These are phyloP conservation scores for Drechslerella dactyloides DNA, from an alignment of 2,329 filamentous ascomycete genomes.

Conservation along the genomic window DNA sequence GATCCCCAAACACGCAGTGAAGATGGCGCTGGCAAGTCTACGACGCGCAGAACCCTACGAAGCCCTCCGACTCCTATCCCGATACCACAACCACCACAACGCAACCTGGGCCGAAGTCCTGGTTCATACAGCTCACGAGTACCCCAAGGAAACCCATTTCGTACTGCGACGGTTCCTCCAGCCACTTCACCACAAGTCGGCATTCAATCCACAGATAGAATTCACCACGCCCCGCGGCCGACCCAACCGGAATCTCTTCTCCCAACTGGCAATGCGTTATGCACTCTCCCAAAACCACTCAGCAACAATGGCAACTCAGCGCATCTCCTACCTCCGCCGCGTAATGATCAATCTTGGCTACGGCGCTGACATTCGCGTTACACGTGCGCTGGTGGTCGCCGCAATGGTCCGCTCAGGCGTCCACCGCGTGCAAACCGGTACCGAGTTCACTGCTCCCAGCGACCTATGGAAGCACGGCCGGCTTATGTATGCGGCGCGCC, in stretches of 20 bases:
- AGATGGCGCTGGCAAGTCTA: conserved; percentile 7
- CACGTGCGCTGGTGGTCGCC: conserved; percentile 18
- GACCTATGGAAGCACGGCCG: conserved; percentile 31
- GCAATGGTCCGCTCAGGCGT: conserved; percentile 26
- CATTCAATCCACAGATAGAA: conserved; percentile 11
- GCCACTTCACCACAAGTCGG: neutral
- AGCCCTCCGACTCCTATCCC: conserved; percentile 24
- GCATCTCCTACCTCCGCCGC: conserved; percentile 15
- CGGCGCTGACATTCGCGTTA: conserved; percentile 18
- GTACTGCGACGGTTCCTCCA: conserved; percentile 12
- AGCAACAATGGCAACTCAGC: conserved; percentile 18
- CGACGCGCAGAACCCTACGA: conserved; percentile 11
- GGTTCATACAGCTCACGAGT: conserved; percentile 9
- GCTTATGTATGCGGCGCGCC: conserved; percentile 12
- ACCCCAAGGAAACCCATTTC: conserved; percentile 22
- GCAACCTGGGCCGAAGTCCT: conserved; percentile 13
- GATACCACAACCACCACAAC: conserved; percentile 15
- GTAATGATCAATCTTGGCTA: conserved; percentile 12
- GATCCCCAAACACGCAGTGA: conserved; percentile 12
- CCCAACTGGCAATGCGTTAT: conserved; percentile 17
- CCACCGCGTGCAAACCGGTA: conserved; percentile 22
- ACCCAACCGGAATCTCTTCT: conserved; percentile 18
- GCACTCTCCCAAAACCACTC: conserved; percentile 33
- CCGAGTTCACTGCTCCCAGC: neutral
- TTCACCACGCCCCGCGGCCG: neutral